Evolutionary conservation across 106 monocot genomes (phyloP), one percentile per base, ranked within the genome.

Genomic region (Narthecium ossifragum): DNA sequence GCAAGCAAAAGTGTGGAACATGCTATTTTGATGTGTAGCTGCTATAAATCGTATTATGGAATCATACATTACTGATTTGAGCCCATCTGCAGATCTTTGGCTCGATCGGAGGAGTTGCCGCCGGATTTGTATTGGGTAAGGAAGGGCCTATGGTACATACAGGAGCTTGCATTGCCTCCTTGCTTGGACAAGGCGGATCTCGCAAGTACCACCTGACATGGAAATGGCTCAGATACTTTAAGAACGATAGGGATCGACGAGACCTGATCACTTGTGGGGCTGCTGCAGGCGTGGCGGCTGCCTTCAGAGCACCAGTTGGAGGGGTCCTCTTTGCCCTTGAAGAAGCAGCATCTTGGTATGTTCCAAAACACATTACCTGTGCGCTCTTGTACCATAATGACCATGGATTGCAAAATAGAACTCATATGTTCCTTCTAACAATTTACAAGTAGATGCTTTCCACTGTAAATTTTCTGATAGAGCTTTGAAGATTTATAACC

Each of bases 61-160:
- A n/a, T n/a, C n/a, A n/a, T n/a, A n/a, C n/a, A n/a, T n/a, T n/a
- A n/a, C n/a, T n/a, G n/a, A n/a, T n/a, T n/a, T n/a, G n/a, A n/a
- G 0, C 18, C 20, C 14, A 54, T 31, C 15, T 64, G 18, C 73
- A 86, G 85, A 86, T 86, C 40, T 34, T 86, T 68, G 85, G 85
- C 57, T 86, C 85, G 0, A 81, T 86, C 24, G 51, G 57, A n/a
- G 85, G 80, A 57, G 85, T 86, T 45, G 66, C 85, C 49, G 80
- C 85, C 21, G 85, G 85, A 43, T 81, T 86, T 68, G 80, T 86
- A 30, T n/a, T 86, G 55, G 85, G 85, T 0, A 86, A 80, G 51
- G 85, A 86, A 29, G 85, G 85, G 1, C 85, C 85, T 38, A 86
- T 86, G 85, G 85, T 85, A 2, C 85, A 85, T 29, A 80, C 85